phyloP scores from a whole-genome alignment of 257 asterid genomes.

The Nemophila menziesii region DNA sequence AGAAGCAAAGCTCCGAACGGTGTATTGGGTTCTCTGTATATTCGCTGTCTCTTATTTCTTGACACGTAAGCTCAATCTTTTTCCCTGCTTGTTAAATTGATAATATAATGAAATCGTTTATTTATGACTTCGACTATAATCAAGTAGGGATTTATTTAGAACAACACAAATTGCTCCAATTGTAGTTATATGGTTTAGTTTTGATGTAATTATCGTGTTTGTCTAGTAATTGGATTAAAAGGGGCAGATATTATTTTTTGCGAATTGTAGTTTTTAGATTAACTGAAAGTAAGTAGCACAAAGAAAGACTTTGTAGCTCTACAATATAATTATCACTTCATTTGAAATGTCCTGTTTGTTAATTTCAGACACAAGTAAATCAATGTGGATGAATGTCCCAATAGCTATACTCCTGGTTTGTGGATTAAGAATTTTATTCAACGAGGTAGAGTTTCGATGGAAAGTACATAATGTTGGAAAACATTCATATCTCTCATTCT shows the following conservation, averaged over 20 bases:
- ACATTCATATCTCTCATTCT: constrained; percentile 57
- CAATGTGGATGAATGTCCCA: constrained; percentile 90
- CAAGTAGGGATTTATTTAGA: neutral
- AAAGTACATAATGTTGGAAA: constrained; percentile 44
- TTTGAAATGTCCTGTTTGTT: constrained; percentile 10
- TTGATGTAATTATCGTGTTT: neutral
- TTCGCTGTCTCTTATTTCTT: constrained; percentile 74
- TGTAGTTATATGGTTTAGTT: constrained; percentile 1
- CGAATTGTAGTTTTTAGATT: neutral
- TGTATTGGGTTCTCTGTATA: constrained; percentile 90
- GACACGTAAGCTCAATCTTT: constrained; percentile 50
- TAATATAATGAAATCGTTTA: too few relatives aligned
- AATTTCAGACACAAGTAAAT: constrained; percentile 85
- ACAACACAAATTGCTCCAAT: neutral
- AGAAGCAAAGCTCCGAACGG: constrained; percentile 91
- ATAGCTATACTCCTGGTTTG: constrained; percentile 66
- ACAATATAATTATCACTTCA: neutral
- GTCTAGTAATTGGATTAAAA: neutral
- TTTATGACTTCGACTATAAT: neutral
- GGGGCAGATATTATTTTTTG: neutral
- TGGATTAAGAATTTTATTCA: constrained; percentile 58
- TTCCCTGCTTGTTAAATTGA: neutral
- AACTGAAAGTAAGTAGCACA: neutral
- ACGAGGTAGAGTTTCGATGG: constrained; percentile 77
- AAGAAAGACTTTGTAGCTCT: neutral